phyloP scores from a whole-genome alignment of 2,329 filamentous ascomycete species.

The Nemania sp. region DNA sequence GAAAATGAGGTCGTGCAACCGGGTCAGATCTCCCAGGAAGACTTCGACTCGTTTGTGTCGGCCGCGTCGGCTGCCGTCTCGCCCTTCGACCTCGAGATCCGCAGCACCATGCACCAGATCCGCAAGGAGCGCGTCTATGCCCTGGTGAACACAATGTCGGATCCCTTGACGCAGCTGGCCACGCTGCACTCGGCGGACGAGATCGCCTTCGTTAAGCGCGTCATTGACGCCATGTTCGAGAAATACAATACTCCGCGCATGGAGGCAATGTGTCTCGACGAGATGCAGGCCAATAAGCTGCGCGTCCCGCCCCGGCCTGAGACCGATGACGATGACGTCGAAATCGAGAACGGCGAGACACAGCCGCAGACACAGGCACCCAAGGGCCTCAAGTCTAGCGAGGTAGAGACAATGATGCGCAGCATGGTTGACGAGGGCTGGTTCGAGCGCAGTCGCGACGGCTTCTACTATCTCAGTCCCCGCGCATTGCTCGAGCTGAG shows the following conservation, averaged over 20 bases:
- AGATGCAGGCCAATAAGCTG: conserved; percentile 82
- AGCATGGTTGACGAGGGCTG: conserved; percentile 83
- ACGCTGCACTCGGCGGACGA: conserved; percentile 85
- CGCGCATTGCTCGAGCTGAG: conserved; percentile 87
- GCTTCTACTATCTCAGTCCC: conserved; percentile 81
- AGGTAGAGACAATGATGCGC: conserved; percentile 79
- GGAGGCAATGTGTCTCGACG: conserved; percentile 85
- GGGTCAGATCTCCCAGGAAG: conserved; percentile 74
- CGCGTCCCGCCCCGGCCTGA: conserved; percentile 61
- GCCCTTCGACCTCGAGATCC: conserved; percentile 88
- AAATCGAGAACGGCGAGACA: conserved; percentile 48
- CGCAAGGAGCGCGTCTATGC: conserved; percentile 78
- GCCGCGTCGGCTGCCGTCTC: conserved; percentile 79
- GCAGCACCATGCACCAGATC: conserved; percentile 76
- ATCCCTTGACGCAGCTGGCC: conserved; percentile 86
- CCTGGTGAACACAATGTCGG: conserved; percentile 88
- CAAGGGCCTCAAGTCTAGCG: conserved; percentile 76
- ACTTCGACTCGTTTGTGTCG: conserved; percentile 76
- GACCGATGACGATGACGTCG: conserved; percentile 47
- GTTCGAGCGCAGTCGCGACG: conserved; percentile 78
- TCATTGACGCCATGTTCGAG: conserved; percentile 93
- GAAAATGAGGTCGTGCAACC: conserved; percentile 53
- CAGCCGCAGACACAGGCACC: conserved; percentile 51
- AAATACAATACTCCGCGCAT: conserved; percentile 82
- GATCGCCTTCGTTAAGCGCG: conserved; percentile 86